Base-by-base conservation (phyloP, 805 yeast genomes). In the Ogataea polymorpha region DNA sequence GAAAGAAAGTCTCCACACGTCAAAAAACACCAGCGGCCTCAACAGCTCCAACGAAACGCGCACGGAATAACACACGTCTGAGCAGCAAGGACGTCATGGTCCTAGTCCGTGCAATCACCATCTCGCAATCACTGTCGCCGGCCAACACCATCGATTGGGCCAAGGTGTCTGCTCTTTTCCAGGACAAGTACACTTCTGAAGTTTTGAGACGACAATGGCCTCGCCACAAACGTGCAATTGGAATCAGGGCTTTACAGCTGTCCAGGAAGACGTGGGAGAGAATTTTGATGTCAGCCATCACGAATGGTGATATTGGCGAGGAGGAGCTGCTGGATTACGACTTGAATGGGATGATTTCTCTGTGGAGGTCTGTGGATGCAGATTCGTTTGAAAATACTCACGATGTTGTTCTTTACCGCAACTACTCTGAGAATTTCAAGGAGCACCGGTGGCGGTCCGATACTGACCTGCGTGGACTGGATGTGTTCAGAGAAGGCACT, bases 151-250 rank as follows among this genome's bases (percentile, higher is more conserved):
- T 86, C 27, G 80, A 79, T 44, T 89, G 95, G 84, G 72, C 70
- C 0, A 61, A 70, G 25, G 79, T 89, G 6, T 69, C 82, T 0
- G 55, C 53, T 0, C 57, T 77, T 5, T 74, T 85, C 34, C 68
- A 63, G 5, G 71, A 59, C 13, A 61, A 56, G 20, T 51, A 58
- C 30, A 58, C 68, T 0, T 63, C 74, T 2, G 75, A 70, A 7
- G 65, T 70, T 9, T 62, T 82, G 20, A 72, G 71, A 47, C 75
- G 77, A 37, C 80, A 76, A 44, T 90, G 96, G 96, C 77, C 83
- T 2, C 68, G 75, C 14, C 70, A 85, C 7, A 71, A 86, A 31
- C 74, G 77, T 27, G 39, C 46, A 7, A 76, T 82, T 27, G 93
- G 93, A 0, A 61, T 64, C 12, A 69, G 72, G 37, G 84, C 81